Base-by-base conservation (phyloP, 257 asterid species). In the Penstemon barbatus region DNA sequence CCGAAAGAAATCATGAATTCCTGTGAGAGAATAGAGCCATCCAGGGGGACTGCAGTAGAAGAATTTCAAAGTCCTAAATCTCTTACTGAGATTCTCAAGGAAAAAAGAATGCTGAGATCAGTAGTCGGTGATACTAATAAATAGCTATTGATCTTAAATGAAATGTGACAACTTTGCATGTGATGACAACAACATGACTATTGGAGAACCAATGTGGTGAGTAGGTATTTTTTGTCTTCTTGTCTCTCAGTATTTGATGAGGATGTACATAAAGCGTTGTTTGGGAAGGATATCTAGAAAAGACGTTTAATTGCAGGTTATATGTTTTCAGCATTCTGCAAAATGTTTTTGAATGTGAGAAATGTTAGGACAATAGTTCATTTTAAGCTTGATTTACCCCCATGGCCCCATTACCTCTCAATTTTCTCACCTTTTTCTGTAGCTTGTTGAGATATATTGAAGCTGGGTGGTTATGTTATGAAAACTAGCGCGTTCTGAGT, bases 51-150 rank as follows among this genome's bases (percentile, higher is more conserved):
- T 45, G 68, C 56, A 63, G 68, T 44, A 33, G 44, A 63, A 19
- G 68, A 63, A 18, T 63, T 62, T 45, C 55, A 36, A 63, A 40
- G 68, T 8, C 68, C 56, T 63, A 45, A 44, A 63, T 6, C 56
- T 25, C 56, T 45, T 44, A 10, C 13, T n/a, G 68, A 63, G 36
- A 46, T 63, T 44, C 68, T 63, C 33, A 33, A 46, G 37, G 44
- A 46, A 52, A 63, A 63, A 63, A 46, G 45, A n/a, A 63, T 63
- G 57, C 36, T 12, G 56, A 63, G 13, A 9, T 63, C 68, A 46
- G 44, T 18, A 9, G 57, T 25, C 5, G 33, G 36, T 63, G 54
- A 12, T 48, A 39, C 18, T 3, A 39, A 49, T 6, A 10, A 63
- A 36, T 48, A 44, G 41, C 8, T 45, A 63, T 6, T 45, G 13